Percentiles rank a stretch among this genome's conserved stretches.
Conservation (phyloP, 2,329 filamentous ascomycete genomes). For the Neocatenulostroma microsporum region DNA sequence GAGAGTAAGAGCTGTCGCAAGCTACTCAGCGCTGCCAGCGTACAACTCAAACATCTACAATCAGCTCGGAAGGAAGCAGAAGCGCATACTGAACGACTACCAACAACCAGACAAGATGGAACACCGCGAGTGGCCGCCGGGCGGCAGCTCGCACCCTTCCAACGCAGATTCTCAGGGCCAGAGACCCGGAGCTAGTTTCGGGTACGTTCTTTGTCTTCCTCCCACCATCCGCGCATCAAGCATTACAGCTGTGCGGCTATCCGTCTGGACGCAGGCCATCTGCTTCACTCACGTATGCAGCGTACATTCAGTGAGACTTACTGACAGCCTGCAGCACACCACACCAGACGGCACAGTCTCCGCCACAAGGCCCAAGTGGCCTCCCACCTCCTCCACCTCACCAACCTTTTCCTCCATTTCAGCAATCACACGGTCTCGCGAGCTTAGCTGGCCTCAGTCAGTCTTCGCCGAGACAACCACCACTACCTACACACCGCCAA, state of each 20-base stretch:
- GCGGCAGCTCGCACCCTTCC: slow-evolving; percentile 19
- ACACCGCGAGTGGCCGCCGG: slow-evolving; percentile 22
- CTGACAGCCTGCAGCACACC: slow-evolving; percentile 18
- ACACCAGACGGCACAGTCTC: slow-evolving; percentile 26
- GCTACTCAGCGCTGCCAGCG: neutral
- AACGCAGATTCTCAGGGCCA: slow-evolving; percentile 21
- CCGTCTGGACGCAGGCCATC: no score
- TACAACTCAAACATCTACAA: neutral
- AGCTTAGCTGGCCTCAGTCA: slow-evolving; percentile 38
- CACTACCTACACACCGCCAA: slow-evolving; percentile 18
- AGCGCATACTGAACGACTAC: no score
- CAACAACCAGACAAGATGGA: slow-evolving; percentile 15
- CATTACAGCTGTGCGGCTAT: no score
- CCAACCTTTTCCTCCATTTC: slow-evolving; percentile 35
- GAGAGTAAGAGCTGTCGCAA: neutral
- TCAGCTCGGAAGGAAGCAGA: no score
- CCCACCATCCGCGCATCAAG: no score
- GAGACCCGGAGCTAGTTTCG: slow-evolving; percentile 20
- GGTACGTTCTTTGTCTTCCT: slow-evolving; percentile 19
- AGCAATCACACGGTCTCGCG: slow-evolving; percentile 39
- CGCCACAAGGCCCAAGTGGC: slow-evolving; percentile 22
- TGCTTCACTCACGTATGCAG: slow-evolving; percentile 5
- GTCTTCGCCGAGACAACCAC: slow-evolving; percentile 35
- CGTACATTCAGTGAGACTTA: slow-evolving; percentile 3
- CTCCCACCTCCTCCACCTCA: slow-evolving; percentile 29